phyloP scores from a whole-genome alignment of 495 filamentous ascomycete species.

The Staphylotrichum tortipilum region DNA sequence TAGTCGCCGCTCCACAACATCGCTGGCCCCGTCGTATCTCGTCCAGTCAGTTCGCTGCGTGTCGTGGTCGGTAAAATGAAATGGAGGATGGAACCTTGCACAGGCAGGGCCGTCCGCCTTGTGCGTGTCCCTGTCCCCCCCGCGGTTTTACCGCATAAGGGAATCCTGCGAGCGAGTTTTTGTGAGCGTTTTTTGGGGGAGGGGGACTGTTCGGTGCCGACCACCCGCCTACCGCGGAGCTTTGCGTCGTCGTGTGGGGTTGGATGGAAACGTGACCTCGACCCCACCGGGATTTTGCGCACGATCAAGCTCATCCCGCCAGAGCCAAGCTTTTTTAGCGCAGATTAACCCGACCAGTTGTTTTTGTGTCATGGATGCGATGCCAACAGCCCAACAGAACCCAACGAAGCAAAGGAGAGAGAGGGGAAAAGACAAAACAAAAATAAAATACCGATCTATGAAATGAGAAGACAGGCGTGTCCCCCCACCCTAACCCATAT shows the following conservation, averaged over 20 bases:
- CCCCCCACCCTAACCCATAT: too few species aligned
- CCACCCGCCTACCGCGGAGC: background rate
- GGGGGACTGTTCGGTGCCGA: too few species aligned
- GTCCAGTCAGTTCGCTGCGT: constrained; percentile 9
- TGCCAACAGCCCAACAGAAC: background rate
- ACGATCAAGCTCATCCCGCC: background rate
- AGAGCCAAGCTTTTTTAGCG: background rate
- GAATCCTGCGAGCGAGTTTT: background rate
- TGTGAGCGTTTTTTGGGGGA: too few species aligned
- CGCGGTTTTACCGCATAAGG: background rate
- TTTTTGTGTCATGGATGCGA: too few species aligned
- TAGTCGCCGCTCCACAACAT: background rate
- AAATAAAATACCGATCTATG: background rate
- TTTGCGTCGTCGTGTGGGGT: background rate
- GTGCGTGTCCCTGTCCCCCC: background rate
- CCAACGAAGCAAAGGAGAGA: background rate
- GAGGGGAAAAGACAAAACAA: background rate
- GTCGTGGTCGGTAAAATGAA: background rate
- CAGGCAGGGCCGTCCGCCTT: background rate
- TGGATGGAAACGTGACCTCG: background rate
- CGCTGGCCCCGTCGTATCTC: background rate
- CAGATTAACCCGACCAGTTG: background rate
- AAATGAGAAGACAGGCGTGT: too few species aligned
- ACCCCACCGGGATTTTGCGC: background rate
- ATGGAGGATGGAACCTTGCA: background rate